Conservation (phyloP, 208 protist genomes). For the Phytomonas serpens region DNA sequence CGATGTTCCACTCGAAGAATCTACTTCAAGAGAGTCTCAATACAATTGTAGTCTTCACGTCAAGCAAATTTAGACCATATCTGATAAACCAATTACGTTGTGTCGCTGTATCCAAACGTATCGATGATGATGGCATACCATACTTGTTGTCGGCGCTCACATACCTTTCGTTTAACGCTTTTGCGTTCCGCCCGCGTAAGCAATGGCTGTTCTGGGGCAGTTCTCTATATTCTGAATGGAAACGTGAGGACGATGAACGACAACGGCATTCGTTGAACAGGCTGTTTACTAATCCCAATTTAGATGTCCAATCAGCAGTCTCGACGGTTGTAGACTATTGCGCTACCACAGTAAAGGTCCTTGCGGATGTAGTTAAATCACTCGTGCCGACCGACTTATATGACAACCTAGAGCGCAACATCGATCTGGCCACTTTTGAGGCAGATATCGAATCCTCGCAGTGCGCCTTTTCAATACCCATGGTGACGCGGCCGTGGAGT, state of each 20-base stretch:
- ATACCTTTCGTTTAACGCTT: constrained; percentile 44
- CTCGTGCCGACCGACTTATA: constrained; percentile 64
- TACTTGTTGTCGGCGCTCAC: constrained; percentile 44
- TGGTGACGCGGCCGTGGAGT: constrained; percentile 11
- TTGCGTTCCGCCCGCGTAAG: constrained; percentile 42
- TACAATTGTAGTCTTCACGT: constrained; percentile 37
- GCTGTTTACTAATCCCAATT: constrained; percentile 9
- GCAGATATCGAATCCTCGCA: neutral
- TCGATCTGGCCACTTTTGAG: constrained; percentile 16
- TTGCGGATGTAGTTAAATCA: constrained; percentile 31
- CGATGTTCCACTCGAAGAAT: constrained; percentile 19
- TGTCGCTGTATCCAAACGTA: constrained; percentile 21
- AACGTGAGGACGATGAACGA: constrained; percentile 44
- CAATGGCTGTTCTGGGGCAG: constrained; percentile 38
- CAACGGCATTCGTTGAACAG: constrained; percentile 28
- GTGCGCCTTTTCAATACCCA: constrained; percentile 9
- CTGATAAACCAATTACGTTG: constrained; percentile 30
- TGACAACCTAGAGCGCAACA: constrained; percentile 64
- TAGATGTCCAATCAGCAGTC: constrained; percentile 8
- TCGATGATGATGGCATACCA: constrained; percentile 33
- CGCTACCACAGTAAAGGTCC: constrained; percentile 28
- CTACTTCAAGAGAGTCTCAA: constrained; percentile 46
- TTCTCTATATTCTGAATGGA: constrained; percentile 35
- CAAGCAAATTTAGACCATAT: constrained; percentile 20
- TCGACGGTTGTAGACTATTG: constrained; percentile 38